Evolutionary conservation across 1,139 yeast species (phyloP).

Genomic region (Casaregolazyma suthepensis): DNA sequence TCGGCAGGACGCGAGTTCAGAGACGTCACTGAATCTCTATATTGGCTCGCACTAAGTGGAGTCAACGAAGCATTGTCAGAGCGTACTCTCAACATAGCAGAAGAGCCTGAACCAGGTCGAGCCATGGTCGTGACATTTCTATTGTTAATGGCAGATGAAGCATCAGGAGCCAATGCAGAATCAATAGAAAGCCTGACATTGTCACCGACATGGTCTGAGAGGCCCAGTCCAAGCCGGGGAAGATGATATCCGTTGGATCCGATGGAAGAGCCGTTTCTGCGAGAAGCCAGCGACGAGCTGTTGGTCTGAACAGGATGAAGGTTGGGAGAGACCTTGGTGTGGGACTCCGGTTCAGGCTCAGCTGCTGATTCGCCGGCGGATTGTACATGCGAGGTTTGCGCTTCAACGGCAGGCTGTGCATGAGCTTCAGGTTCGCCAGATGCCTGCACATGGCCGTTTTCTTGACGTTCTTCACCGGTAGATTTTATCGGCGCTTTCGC

Average conservation of each 20-base stretch:
- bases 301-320: not conserved
- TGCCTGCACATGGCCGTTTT: not conserved
- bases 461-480: not conserved
- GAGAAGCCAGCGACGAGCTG: not conserved
- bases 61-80: constrained; percentile 5
- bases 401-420: not conserved
- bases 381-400: not conserved
- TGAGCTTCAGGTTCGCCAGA: not conserved
- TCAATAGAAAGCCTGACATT: constrained; percentile 9
- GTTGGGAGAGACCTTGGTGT: not conserved
- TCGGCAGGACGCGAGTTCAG: constrained; percentile 11
- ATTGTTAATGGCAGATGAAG: not conserved
- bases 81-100: constrained; percentile 1
- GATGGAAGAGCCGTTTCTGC: not conserved
- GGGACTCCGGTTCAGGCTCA: not conserved
- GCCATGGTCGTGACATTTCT: constrained; percentile 6
- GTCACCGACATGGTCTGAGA: not conserved
- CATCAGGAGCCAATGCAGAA: constrained; percentile 7
- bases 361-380: not conserved
- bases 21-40: constrained; percentile 16
- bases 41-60: constrained; percentile 1
- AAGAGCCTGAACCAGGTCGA: constrained; percentile 10
- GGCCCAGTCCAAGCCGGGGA: not conserved
- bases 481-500: not conserved
- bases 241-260: not conserved